Conservation (phyloP, 768 basidiomycete genomes). For the Boletus barrowsii region DNA sequence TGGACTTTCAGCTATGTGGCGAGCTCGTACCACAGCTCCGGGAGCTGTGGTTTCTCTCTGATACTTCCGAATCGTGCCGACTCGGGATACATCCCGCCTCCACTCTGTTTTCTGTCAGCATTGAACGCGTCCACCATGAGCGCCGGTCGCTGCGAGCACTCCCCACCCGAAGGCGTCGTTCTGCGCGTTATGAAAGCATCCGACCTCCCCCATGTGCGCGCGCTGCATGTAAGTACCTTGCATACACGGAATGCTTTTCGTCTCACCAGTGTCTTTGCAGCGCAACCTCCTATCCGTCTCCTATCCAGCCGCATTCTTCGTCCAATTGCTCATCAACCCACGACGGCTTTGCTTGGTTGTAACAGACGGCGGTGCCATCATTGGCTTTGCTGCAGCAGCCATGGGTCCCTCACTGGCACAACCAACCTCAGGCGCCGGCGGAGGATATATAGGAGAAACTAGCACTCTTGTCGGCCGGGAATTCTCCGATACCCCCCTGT, state of each 20-base stretch:
- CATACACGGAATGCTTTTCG: background rate
- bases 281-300: slow-evolving; percentile 24
- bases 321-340: slow-evolving; percentile 31
- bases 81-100: background rate
- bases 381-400: slow-evolving; percentile 31
- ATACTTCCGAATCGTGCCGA: slow-evolving; percentile 20
- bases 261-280: slow-evolving; percentile 12
- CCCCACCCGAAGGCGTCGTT: slow-evolving; percentile 6
- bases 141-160: background rate
- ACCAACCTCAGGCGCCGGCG: background rate
- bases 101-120: no score
- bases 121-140: slow-evolving; percentile 7
- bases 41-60: background rate
- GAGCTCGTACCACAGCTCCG: no score
- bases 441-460: background rate
- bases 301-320: slow-evolving; percentile 31
- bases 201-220: slow-evolving; percentile 26
- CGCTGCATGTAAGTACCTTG: slow-evolving; percentile 22
- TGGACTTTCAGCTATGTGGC: background rate
- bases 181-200: slow-evolving; percentile 29
- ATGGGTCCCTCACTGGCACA: slow-evolving; percentile 2
- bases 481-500: slow-evolving; percentile 8
- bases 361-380: slow-evolving; percentile 12
- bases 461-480: background rate
- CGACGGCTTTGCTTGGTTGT: slow-evolving; percentile 31